Evolutionary conservation across 2,329 filamentous ascomycete genomes (phyloP), one percentile per base, ranked within the genome.

Genomic region (Nigrospora sphaerica): DNA sequence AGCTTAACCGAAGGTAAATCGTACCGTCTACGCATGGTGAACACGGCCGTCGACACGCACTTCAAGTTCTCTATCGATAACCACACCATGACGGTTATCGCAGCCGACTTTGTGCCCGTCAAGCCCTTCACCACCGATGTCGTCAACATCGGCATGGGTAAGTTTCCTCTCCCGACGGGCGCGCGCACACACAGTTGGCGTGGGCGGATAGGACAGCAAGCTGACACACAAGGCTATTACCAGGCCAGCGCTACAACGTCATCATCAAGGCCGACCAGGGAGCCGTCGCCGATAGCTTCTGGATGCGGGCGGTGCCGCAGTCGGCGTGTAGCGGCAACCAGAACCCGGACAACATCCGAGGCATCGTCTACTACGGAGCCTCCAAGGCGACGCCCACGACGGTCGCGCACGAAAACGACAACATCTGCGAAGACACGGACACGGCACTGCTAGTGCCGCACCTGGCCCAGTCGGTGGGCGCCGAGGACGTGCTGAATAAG

Each of bases 71-170:
- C 2, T 16, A 52, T 65, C 23, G 77, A 78, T 0, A n/a, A n/a
- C n/a, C n/a, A n/a, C n/a, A n/a, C n/a, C n/a, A n/a, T n/a, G n/a
- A n/a, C n/a, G n/a, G n/a, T n/a, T n/a, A n/a, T n/a, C n/a, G n/a
- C n/a, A n/a, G n/a, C n/a, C n/a, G n/a, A n/a, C n/a, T n/a, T n/a
- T n/a, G n/a, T n/a, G n/a, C n/a, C n/a, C n/a, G n/a, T n/a, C n/a
- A n/a, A n/a, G n/a, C n/a, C n/a, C n/a, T 84, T 75, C 49, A 61
- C 62, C 1, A 72, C 78, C 1, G 65, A 68, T 0, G 63, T 62
- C 18, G 43, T 80, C 4, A 63, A 65, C 28, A 50, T 61, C 23
- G 56, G 48, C 13, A 59, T 58, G 18, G 58, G 57, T 57, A 49
- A 52, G 55, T 31, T 13, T 4, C 14, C 16, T 32, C 34, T n/a